Evolutionary conservation across 768 basidiomycete genomes (phyloP).

Genomic region (Kondoa subrosea): DNA sequence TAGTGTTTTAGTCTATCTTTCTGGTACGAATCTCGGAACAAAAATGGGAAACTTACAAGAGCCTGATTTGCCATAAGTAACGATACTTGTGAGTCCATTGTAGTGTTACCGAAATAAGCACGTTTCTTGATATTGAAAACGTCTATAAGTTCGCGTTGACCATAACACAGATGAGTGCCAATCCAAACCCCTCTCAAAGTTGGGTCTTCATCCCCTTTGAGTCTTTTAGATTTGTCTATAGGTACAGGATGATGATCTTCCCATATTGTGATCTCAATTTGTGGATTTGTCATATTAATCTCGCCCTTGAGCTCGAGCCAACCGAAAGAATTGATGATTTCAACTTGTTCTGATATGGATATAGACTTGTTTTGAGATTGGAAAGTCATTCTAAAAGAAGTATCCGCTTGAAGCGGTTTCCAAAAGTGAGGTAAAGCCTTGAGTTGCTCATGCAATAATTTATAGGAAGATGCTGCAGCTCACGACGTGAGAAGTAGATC

Average conservation of each 20-base stretch:
- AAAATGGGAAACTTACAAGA: not conserved
- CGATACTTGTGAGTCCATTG: slow-evolving; percentile 93
- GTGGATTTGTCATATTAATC: slow-evolving; percentile 52
- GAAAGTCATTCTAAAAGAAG: slow-evolving; percentile 7
- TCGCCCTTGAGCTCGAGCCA: slow-evolving; percentile 26
- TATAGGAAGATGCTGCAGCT: slow-evolving; percentile 47
- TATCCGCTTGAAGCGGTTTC: not conserved
- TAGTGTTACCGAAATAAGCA: slow-evolving; percentile 80
- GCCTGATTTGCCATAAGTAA: slow-evolving; percentile 94
- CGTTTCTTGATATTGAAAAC: slow-evolving; percentile 79
- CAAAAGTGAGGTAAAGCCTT: not conserved
- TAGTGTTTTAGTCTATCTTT: no score
- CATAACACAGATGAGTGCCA: slow-evolving; percentile 10
- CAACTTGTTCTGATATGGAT: slow-evolving; percentile 1
- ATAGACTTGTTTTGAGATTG: slow-evolving; percentile 11
- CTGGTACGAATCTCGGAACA: not conserved
- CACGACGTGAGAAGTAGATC: slow-evolving; percentile 21
- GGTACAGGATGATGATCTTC: slow-evolving; percentile 21
- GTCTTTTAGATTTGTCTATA: not conserved
- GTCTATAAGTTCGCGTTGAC: slow-evolving; percentile 43
- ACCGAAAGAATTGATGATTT: slow-evolving; percentile 6
- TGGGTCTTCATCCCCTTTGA: not conserved
- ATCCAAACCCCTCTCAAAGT: not conserved
- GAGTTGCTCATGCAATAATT: slow-evolving; percentile 47
- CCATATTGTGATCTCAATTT: slow-evolving; percentile 23